phyloP scores from a whole-genome alignment of 225 moss, liverwort and hornwort genomes.

The Physcomitrium patens region DNA sequence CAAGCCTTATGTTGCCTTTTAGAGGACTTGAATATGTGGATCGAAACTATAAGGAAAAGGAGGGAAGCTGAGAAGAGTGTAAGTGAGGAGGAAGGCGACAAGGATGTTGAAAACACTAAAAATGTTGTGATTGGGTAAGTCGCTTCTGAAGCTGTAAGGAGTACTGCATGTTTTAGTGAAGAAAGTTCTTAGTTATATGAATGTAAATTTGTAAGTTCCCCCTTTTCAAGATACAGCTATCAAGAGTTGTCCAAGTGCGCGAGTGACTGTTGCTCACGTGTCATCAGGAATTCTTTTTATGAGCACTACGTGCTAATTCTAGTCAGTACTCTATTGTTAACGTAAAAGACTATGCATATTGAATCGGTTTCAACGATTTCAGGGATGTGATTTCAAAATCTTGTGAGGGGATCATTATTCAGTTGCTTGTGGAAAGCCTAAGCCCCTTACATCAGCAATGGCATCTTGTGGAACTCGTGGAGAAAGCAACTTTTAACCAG shows the following conservation, averaged over 20 bases:
- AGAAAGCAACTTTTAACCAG: slow-evolving; percentile 53
- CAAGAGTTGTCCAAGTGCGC: no score
- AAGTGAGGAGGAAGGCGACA: slow-evolving; percentile 55
- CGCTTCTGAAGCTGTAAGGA: slow-evolving; percentile 5
- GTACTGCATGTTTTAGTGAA: background rate
- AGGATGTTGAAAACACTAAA: slow-evolving; percentile 30
- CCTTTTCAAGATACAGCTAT: no score
- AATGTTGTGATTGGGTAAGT: slow-evolving; percentile 48
- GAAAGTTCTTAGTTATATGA: background rate
- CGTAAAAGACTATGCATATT: background rate
- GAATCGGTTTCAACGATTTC: slow-evolving; percentile 18
- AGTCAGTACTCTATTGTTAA: background rate
- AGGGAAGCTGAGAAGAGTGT: slow-evolving; percentile 47
- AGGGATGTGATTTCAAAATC: slow-evolving; percentile 44
- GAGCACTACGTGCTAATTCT: no score
- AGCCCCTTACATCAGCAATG: slow-evolving; percentile 75
- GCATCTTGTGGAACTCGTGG: slow-evolving; percentile 78
- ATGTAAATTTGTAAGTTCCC: no score
- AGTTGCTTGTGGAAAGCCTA: slow-evolving; percentile 64
- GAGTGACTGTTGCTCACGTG: no score
- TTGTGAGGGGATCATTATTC: slow-evolving; percentile 44
- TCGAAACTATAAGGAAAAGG: slow-evolving; percentile 60
- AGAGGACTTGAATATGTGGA: slow-evolving; percentile 74
- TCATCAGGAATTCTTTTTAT: no score
- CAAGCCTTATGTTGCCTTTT: slow-evolving; percentile 76